These are phyloP conservation scores for Eremochloa ophiuroides DNA, from an alignment of 176 grass and related monocot species.

Conservation along the genomic window DNA sequence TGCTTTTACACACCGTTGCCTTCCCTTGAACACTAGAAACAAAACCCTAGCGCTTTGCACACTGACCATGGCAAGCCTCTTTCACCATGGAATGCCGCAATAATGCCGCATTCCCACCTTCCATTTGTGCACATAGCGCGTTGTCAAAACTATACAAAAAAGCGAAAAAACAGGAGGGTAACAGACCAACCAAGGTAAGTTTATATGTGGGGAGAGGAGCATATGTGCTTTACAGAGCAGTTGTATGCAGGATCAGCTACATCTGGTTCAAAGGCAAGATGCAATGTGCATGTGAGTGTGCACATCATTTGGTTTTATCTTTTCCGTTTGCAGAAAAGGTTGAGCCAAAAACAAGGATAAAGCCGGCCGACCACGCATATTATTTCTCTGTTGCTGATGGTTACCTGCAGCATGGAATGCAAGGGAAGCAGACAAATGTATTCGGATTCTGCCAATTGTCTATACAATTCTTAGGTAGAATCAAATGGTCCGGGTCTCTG, in stretches of 20 bases:
- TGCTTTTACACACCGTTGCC: conserved; percentile 25
- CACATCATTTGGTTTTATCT: conserved; percentile 44
- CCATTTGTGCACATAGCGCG: background rate
- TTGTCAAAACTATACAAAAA: conserved; percentile 8
- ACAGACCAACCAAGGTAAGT: conserved; percentile 1
- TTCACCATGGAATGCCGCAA: conserved; percentile 14
- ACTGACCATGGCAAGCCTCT: conserved; percentile 23
- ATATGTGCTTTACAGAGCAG: conserved; percentile 35
- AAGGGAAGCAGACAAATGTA: conserved; percentile 39
- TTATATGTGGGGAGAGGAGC: background rate
- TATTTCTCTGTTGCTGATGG: conserved; percentile 37
- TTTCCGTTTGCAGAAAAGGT: conserved; percentile 50
- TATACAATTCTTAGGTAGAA: conserved; percentile 42
- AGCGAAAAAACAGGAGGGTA: conserved; percentile 9
- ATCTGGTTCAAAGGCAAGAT: conserved; percentile 18
- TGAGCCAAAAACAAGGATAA: conserved; percentile 37
- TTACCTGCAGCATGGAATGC: conserved; percentile 42
- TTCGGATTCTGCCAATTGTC: conserved; percentile 47
- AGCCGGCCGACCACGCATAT: conserved; percentile 32
- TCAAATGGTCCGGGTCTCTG: conserved; percentile 25
- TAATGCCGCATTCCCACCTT: conserved; percentile 27
- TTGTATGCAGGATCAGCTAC: conserved; percentile 5
- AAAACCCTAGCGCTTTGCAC: conserved; percentile 7
- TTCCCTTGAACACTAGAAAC: conserved; percentile 24
- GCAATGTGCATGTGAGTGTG: conserved; percentile 17